Evolutionary conservation across 352 stramenopile species (phyloP), one percentile per base, ranked within the genome.

Genomic region (Globisporangium mamillatum): DNA sequence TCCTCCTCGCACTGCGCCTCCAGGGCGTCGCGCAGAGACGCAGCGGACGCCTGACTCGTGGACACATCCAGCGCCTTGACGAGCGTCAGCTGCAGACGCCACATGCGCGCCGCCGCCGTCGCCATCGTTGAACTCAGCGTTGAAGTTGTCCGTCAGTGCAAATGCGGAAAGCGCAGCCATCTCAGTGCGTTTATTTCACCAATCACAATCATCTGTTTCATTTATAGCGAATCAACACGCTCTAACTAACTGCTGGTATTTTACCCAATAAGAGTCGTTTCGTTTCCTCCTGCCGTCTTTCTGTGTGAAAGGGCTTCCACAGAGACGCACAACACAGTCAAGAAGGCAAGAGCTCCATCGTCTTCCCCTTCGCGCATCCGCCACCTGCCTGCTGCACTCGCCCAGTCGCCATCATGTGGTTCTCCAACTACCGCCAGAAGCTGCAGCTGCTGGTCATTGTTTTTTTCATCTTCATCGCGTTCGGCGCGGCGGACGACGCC

Each of bases 381-480:
- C 41, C 41, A 50, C 41, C 14, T 24, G 18, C 20, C 52, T 58
- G 29, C 24, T 3, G 27, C 24, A 22, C 25, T 27, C 22, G 18
- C 20, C 3, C 20, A 27, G n/a, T 12, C 32, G 18, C 32, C 80
- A 80, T 66, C 65, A 92, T 88, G 82, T 92, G 83, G 84, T 88
- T 93, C 72, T 88, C 77, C 62, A 88, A 82, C 69, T 80, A 84
- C 61, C 80, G 84, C 74, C 86, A 94, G 78, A 86, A 84, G 75
- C 75, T 92, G 59, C 84, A 92, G 81, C 75, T 91, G 68, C 72
- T 91, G n/a, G 54, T 94, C 55, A 92, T 94, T 70, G 57, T 86
- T 34, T 94, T 92, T 82, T 94, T 92, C 72, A 88, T 78, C 70
- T 91, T 94, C 62, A 70, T 94, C 55, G 81, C 86, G n/a, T 92